Base-by-base conservation (phyloP, 2,329 filamentous ascomycete genomes). In the Talaromyces islandicus region DNA sequence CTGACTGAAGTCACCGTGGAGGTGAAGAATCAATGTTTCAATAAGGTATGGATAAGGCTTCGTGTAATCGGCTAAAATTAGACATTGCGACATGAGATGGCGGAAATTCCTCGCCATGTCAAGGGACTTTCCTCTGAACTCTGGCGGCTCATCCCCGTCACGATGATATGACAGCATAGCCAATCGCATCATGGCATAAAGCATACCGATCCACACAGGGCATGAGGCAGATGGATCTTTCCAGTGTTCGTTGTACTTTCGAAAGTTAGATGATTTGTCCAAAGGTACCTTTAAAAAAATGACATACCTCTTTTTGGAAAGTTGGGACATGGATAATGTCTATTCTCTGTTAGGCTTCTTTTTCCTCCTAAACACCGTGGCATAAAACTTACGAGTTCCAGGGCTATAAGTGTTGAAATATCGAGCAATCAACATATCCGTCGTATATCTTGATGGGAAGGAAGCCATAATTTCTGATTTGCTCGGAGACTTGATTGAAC, bases 361-460 rank as follows among this genome's bases (percentile, higher is more conserved):
- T 29, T 2, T 10, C 19, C 3, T 24, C 21, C 14, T 25, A 50
- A n/a, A 7, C 25, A 17, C 17, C 12, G 24, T 9, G n/a, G 19
- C 21, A 43, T 27, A 38, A 1, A 51, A 87, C 85, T 66, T 69
- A 80, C 78, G 82, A 56, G 85, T 82, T 29, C 83, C 81, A 14
- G 85, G 85, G 66, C 88, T 85, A 65, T 85, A 86, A 29, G 89
- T 93, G 71, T 93, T 93, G 79, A 97, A 97, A 71, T 95, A 99
- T 62, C 93, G 86, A 63, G 88, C 88, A 63, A 96, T 89, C 19
- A 97, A 81, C 25, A 91, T 87, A 68, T 96, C 86, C n/a, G 94
- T 88, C 25, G 87, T 89, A 41, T 89, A 86, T 70, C 92, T 93
- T 0, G 88, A 82, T 1, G 94, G 94, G 48, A 97, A 83, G 55